Conservation (phyloP, 176 grass and related monocot species). For the Oryza rufipogon region DNA sequence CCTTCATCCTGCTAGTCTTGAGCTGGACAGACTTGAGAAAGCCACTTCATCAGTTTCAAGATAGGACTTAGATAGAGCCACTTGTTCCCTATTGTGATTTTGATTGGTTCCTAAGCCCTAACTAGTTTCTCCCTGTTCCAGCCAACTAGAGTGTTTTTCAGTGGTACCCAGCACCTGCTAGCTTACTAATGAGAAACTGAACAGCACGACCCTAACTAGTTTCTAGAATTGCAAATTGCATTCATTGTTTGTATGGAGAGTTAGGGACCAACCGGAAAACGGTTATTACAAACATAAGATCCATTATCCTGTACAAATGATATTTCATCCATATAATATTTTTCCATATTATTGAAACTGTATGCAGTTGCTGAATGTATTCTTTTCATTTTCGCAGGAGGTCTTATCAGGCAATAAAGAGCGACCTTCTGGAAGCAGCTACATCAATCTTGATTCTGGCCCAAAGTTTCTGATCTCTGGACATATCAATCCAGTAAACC, state of each 20-base stretch:
- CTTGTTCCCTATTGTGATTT: neutral
- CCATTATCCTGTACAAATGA: neutral
- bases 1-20: neutral
- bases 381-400: slow-evolving; percentile 15
- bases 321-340: neutral
- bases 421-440: slow-evolving; percentile 3
- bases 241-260: neutral
- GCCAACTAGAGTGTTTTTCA: neutral
- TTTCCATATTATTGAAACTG: neutral
- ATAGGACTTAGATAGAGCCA: neutral
- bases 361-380: neutral
- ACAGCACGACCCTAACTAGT: neutral
- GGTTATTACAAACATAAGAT: neutral
- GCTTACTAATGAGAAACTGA: neutral
- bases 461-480: neutral
- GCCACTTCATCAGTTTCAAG: neutral
- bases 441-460: neutral
- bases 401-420: neutral
- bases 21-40: slow-evolving; percentile 8
- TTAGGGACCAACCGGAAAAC: neutral
- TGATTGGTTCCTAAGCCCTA: neutral
- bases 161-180: neutral
- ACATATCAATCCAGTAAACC: neutral
- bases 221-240: neutral
- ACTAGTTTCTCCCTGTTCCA: neutral